These are phyloP conservation scores for Fusarium albidum DNA, from an alignment of 2,329 filamentous ascomycete species.

Conservation along the genomic window DNA sequence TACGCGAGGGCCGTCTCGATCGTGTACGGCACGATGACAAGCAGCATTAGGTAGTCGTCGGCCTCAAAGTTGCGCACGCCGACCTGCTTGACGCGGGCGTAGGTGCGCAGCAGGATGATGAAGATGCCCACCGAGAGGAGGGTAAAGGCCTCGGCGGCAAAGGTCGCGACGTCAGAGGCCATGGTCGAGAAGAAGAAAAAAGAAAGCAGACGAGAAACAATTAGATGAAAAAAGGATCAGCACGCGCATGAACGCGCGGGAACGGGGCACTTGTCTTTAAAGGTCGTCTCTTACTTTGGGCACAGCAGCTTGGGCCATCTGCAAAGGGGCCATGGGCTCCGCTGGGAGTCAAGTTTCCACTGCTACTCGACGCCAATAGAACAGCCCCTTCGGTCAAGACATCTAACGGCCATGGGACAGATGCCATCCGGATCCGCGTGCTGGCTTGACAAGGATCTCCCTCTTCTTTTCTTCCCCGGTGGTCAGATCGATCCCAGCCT, in stretches of 20 bases:
- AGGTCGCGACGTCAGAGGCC: slow-evolving; percentile 10
- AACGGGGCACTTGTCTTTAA: slow-evolving; percentile 2
- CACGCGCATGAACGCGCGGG: neutral
- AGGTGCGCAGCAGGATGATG: slow-evolving; percentile 58
- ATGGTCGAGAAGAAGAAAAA: neutral
- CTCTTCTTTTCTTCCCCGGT: neutral
- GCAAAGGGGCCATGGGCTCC: no score
- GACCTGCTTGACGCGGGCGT: slow-evolving; percentile 54
- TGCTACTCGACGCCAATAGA: neutral
- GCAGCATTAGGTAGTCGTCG: slow-evolving; percentile 58
- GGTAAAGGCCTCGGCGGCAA: slow-evolving; percentile 44
- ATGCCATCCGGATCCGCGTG: neutral
- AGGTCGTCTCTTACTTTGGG: neutral
- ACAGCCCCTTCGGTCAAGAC: neutral
- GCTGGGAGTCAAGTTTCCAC: neutral
- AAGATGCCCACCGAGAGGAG: slow-evolving; percentile 58
- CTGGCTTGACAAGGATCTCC: neutral
- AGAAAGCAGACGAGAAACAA: no score
- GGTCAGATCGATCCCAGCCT: neutral
- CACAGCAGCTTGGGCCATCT: neutral
- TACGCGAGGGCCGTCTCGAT: slow-evolving; percentile 42
- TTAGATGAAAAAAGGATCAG: neutral
- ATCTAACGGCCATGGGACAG: neutral
- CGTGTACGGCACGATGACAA: slow-evolving; percentile 36
- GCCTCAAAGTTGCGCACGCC: slow-evolving; percentile 44